Evolutionary conservation across 179 eudicot genomes (phyloP).

Genomic region (Beta macrorhiza): DNA sequence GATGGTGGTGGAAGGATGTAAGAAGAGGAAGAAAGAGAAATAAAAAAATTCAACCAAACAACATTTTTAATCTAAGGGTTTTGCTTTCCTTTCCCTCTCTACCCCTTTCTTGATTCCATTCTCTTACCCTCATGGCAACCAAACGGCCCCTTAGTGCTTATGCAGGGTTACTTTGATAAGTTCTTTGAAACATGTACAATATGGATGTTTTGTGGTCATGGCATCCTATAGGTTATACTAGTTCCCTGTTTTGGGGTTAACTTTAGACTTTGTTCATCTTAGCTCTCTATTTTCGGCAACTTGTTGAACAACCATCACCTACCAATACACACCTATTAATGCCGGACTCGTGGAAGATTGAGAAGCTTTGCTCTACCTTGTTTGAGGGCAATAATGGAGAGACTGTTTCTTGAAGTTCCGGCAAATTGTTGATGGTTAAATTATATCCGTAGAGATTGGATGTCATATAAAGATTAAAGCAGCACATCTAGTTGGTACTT

Average conservation of each 20-base stretch:
- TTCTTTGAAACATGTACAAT: neutral
- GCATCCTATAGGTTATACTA: neutral
- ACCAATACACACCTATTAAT: neutral
- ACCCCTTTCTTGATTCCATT: no score
- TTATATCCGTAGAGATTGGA: neutral
- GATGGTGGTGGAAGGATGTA: no score
- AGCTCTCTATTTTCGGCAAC: neutral
- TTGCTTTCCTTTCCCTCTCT: no score
- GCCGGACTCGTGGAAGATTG: neutral
- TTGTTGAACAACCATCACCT: neutral
- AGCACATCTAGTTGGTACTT: neutral
- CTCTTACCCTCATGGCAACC: no score
- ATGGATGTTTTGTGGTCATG: neutral
- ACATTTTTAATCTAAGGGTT: no score
- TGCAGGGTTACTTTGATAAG: neutral
- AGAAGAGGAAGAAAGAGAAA: no score
- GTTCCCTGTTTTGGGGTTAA: neutral
- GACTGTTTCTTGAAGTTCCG: neutral
- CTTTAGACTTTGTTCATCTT: neutral
- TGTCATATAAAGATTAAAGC: neutral
- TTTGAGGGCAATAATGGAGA: neutral
- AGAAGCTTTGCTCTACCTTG: neutral
- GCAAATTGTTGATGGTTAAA: neutral
- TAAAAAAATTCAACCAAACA: no score
- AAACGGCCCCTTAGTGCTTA: neutral